A percentile compares a stretch with the other conserved stretches of the same genome.
phyloP scores from a whole-genome alignment of 164 flowering plant species.

The Buxus sempervirens region DNA sequence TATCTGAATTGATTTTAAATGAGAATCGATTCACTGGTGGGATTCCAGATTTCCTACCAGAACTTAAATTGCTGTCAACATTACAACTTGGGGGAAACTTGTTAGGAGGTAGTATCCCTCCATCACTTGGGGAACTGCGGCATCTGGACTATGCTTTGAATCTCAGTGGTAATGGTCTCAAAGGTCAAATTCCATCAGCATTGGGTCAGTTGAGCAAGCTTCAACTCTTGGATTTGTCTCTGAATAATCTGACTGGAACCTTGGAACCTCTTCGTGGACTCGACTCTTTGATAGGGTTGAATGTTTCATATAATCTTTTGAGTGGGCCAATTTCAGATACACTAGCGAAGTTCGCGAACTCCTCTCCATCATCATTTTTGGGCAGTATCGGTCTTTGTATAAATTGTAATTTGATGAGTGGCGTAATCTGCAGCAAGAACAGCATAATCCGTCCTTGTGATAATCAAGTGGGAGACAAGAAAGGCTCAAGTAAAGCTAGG shows the following conservation, averaged over 20 bases:
- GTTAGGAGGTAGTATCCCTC: slow-evolving; percentile 45
- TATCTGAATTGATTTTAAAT: slow-evolving; percentile 34
- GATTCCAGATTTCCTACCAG: slow-evolving; percentile 40
- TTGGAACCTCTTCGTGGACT: slow-evolving; percentile 24
- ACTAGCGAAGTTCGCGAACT: slow-evolving; percentile 30
- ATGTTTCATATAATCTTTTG: slow-evolving; percentile 48
- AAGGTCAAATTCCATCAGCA: slow-evolving; percentile 35
- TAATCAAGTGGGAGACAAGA: slow-evolving; percentile 11
- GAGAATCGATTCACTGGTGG: slow-evolving; percentile 45
- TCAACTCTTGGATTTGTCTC: slow-evolving; percentile 38
- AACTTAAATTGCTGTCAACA: slow-evolving; percentile 28
- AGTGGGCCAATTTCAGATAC: slow-evolving; percentile 39
- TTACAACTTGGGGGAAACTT: slow-evolving; percentile 49
- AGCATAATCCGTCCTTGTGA: slow-evolving; percentile 24
- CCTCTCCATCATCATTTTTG: slow-evolving; percentile 37
- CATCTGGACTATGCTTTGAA: slow-evolving; percentile 34
- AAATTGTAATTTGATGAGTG: slow-evolving; percentile 12
- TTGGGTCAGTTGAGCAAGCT: slow-evolving; percentile 31
- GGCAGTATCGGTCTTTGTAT: slow-evolving; percentile 46
- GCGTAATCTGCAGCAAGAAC: not conserved
- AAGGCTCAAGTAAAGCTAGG: slow-evolving; percentile 19
- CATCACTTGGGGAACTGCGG: slow-evolving; percentile 30
- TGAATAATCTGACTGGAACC: slow-evolving; percentile 48
- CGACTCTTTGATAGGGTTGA: slow-evolving; percentile 22
- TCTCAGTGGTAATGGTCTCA: slow-evolving; percentile 43